Evolutionary conservation across 2,329 filamentous ascomycete species (phyloP).

Genomic region (Rhinocladiella similis): DNA sequence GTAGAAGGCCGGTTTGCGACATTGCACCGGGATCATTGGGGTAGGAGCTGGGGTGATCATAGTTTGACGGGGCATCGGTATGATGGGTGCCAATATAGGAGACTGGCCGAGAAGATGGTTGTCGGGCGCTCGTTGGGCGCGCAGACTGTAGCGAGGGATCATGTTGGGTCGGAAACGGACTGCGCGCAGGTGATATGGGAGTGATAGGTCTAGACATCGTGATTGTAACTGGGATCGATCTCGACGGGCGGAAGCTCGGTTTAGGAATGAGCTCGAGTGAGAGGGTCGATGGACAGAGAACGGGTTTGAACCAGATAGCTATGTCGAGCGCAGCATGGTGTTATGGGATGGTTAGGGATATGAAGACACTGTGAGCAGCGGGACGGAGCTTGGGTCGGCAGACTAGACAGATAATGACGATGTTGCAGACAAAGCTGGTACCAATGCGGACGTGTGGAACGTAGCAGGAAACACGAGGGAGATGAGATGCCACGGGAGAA

Average conservation of each 20-base stretch:
- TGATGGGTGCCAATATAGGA: constrained; percentile 38
- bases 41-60: constrained; percentile 37
- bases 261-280: not conserved
- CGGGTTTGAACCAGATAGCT: constrained; percentile 2
- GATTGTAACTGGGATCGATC: not conserved
- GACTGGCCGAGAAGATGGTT: constrained; percentile 38
- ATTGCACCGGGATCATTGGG: constrained; percentile 35
- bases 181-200: constrained; percentile 21
- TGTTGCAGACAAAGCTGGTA: constrained; percentile 10
- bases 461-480: constrained; percentile 12
- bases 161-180: not conserved
- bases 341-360: not conserved
- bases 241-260: not conserved
- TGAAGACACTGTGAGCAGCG: constrained; percentile 1
- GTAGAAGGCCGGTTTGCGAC: constrained; percentile 39
- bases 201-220: constrained; percentile 35
- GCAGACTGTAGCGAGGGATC: constrained; percentile 19
- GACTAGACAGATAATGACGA: constrained; percentile 1
- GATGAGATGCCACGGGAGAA: constrained; percentile 16
- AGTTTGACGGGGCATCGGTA: constrained; percentile 27
- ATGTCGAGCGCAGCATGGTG: constrained; percentile 12
- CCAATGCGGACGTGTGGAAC: constrained; percentile 2
- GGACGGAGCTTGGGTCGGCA: not conserved
- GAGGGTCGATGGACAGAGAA: not conserved
- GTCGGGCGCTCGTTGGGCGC: constrained; percentile 13